These are phyloP conservation scores for Aspergillus carlsbadensis DNA, from an alignment of 495 filamentous ascomycete species.

Conservation along the genomic window DNA sequence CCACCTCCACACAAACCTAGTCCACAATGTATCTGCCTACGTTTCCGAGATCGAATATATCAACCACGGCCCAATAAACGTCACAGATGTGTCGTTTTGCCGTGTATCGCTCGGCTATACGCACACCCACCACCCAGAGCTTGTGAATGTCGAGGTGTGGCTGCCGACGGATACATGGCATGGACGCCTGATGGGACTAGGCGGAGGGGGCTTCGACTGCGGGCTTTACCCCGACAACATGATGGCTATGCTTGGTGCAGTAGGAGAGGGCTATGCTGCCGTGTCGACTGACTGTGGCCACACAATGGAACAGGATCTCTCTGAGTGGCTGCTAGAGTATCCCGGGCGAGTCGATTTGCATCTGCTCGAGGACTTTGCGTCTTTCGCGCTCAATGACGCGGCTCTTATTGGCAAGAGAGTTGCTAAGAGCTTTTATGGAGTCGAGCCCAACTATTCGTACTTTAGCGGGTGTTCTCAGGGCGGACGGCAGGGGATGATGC, in stretches of 20 bases:
- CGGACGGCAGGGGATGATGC: conserved; percentile 44
- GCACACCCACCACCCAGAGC: conserved; percentile 37
- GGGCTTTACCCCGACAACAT: conserved; percentile 21
- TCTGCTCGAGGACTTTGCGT: conserved; percentile 37
- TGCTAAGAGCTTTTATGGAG: conserved; percentile 20
- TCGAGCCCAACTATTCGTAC: conserved; percentile 32
- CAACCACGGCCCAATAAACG: conserved; percentile 11
- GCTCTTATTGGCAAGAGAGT: conserved; percentile 21
- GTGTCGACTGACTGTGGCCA: conserved; percentile 44
- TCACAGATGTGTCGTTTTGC: conserved; percentile 30
- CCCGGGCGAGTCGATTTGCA: conserved; percentile 42
- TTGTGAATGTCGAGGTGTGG: conserved; percentile 35
- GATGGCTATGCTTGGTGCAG: conserved; percentile 20
- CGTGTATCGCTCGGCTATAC: conserved; percentile 45
- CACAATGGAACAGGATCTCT: background rate
- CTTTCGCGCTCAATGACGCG: conserved; percentile 36
- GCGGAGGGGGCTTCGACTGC: conserved; percentile 43
- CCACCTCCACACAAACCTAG: background rate
- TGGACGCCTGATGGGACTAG: conserved; percentile 36
- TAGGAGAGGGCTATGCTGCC: conserved; percentile 39
- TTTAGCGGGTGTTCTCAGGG: conserved; percentile 50
- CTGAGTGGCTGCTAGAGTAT: conserved; percentile 36
- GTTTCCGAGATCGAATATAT: conserved; percentile 1
- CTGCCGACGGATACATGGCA: conserved; percentile 41
- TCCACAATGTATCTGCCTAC: background rate